These are phyloP conservation scores for Solanum ossicruentum DNA, from an alignment of 257 asterid genomes.

Conservation along the genomic window DNA sequence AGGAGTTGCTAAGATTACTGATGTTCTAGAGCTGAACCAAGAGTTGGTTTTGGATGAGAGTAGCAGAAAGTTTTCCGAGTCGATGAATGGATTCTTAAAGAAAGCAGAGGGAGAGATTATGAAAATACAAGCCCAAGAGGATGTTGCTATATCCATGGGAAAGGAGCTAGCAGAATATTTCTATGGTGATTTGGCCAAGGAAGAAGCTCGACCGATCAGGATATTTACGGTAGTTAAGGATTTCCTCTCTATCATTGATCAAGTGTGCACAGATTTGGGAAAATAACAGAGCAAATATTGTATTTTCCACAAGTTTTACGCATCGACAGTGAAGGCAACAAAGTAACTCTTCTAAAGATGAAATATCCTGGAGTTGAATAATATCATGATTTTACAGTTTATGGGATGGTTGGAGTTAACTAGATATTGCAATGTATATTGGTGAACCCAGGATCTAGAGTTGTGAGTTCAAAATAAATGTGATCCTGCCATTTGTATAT, in stretches of 20 bases:
- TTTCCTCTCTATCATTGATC: constrained; percentile 54
- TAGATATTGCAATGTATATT: neutral
- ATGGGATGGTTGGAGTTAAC: neutral
- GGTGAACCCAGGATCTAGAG: neutral
- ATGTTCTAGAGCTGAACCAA: constrained; percentile 36
- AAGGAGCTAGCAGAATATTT: constrained; percentile 61
- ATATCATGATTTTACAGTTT: neutral
- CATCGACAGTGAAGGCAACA: neutral
- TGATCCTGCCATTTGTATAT: neutral
- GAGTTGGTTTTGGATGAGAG: constrained; percentile 14
- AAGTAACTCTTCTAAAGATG: neutral
- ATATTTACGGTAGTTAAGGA: constrained; percentile 65
- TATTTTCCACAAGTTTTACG: neutral
- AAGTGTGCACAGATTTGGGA: constrained; percentile 57
- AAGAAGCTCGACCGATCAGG: constrained; percentile 58
- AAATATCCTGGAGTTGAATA: neutral
- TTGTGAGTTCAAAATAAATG: neutral
- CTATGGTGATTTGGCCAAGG: constrained; percentile 64
- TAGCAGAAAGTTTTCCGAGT: constrained; percentile 19
- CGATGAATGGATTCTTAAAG: constrained; percentile 39
- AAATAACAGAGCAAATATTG: constrained; percentile 42
- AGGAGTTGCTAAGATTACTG: constrained; percentile 35
- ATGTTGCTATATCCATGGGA: constrained; percentile 60
- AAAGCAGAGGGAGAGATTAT: constrained; percentile 42
- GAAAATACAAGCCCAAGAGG: constrained; percentile 44